These are phyloP conservation scores for Heterobasidion irregulare DNA, from an alignment of 1,284 basidiomycete genomes.

Conservation along the genomic window DNA sequence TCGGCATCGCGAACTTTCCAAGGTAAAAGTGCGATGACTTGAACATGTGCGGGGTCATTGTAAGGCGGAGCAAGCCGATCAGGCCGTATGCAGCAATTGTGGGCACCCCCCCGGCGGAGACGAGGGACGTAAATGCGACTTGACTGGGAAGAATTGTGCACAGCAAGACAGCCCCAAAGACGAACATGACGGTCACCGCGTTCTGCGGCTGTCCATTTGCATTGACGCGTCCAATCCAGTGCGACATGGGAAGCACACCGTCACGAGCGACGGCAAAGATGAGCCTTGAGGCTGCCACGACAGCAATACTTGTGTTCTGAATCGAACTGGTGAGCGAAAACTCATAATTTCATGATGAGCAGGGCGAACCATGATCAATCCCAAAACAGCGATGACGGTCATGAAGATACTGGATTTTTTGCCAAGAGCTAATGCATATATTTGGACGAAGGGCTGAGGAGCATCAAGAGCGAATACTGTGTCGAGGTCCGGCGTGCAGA, in stretches of 20 bases:
- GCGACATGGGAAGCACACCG: slow-evolving; percentile 74
- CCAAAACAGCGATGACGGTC: slow-evolving; percentile 72
- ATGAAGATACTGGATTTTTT: slow-evolving; percentile 73
- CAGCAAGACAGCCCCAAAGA: slow-evolving; percentile 63
- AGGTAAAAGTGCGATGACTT: slow-evolving; percentile 62
- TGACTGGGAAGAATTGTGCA: slow-evolving; percentile 81
- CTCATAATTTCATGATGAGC: background rate
- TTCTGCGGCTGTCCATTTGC: slow-evolving; percentile 65
- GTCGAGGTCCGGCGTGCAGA: slow-evolving; percentile 76
- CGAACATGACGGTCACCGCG: slow-evolving; percentile 75
- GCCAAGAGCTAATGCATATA: slow-evolving; percentile 77
- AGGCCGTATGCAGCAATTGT: slow-evolving; percentile 80
- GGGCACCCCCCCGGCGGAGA: slow-evolving; percentile 75
- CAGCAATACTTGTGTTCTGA: slow-evolving; percentile 75
- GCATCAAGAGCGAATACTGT: slow-evolving; percentile 65
- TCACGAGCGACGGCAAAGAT: slow-evolving; percentile 85
- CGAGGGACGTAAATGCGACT: slow-evolving; percentile 80
- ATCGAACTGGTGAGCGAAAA: background rate
- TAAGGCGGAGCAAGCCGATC: slow-evolving; percentile 63
- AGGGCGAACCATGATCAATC: slow-evolving; percentile 61
- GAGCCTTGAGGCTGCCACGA: slow-evolving; percentile 79
- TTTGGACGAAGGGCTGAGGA: slow-evolving; percentile 82
- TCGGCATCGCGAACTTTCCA: slow-evolving; percentile 54
- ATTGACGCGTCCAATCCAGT: slow-evolving; percentile 74
- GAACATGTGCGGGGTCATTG: slow-evolving; percentile 70